phyloP scores from a whole-genome alignment of 495 filamentous ascomycete genomes.

The Penicillium cosmopolitanum region DNA sequence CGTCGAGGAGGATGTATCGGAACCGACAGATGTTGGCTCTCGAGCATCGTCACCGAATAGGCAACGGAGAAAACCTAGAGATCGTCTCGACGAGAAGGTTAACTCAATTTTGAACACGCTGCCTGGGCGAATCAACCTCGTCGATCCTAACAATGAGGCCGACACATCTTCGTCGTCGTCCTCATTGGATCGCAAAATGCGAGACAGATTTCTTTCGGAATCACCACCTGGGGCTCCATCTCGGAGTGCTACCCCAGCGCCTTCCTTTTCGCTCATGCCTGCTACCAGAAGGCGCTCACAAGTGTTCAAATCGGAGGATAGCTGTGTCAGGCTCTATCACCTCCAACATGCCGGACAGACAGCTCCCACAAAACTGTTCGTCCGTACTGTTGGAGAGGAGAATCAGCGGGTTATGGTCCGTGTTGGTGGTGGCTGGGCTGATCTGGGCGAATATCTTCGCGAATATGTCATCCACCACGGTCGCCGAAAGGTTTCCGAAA shows the following conservation, averaged over 20 bases:
- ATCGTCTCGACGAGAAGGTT: conserved; percentile 83
- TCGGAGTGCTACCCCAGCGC: conserved; percentile 58
- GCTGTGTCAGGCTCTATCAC: conserved; percentile 88
- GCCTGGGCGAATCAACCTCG: conserved; percentile 76
- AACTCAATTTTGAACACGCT: conserved; percentile 80
- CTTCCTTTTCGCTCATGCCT: conserved; percentile 71
- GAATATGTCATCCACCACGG: conserved; percentile 92
- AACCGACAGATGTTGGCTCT: conserved; percentile 24
- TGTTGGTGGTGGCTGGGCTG: conserved; percentile 95
- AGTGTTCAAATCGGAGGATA: conserved; percentile 43
- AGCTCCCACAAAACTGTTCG: conserved; percentile 88
- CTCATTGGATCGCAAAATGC: conserved; percentile 40
- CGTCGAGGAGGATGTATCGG: conserved; percentile 31
- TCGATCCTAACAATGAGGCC: conserved; percentile 36
- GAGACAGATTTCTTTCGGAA: conserved; percentile 37
- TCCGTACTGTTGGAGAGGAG: conserved; percentile 85
- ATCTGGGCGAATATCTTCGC: conserved; percentile 90
- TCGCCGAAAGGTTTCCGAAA: conserved; percentile 45
- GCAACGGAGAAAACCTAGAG: conserved; percentile 51
- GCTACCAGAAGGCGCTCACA: conserved; percentile 49
- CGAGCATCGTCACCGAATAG: conserved; percentile 39
- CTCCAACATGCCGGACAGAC: conserved; percentile 81
- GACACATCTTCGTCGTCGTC: conserved; percentile 40
- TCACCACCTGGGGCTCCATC: conserved; percentile 41
- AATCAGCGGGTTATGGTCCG: conserved; percentile 97